Conservation (phyloP, 495 filamentous ascomycete genomes). For the Lichina pygmaea region DNA sequence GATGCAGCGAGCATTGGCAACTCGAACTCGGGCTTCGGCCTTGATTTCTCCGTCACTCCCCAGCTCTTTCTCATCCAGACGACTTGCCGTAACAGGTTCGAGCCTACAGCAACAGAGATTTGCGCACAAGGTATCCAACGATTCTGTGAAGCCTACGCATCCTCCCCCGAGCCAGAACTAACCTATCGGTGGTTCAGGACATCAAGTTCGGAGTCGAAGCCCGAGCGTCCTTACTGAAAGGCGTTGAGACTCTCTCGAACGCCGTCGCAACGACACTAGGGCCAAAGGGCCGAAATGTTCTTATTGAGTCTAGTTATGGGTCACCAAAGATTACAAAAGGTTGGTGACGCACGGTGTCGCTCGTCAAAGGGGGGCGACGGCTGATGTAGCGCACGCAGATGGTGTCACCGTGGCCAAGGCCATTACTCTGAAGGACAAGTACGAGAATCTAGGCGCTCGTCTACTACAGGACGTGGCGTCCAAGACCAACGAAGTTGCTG, state of each 20-base stretch:
- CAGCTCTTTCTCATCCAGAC: slow-evolving; percentile 12
- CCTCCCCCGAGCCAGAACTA: slow-evolving; percentile 1
- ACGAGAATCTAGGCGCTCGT: slow-evolving; percentile 94
- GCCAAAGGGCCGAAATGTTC: slow-evolving; percentile 90
- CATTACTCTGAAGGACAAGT: slow-evolving; percentile 89
- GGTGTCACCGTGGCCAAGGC: slow-evolving; percentile 88
- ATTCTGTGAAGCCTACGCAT: not conserved
- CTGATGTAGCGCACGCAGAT: slow-evolving; percentile 22
- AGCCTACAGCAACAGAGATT: slow-evolving; percentile 68
- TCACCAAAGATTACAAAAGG: slow-evolving; percentile 99
- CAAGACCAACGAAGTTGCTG: slow-evolving; percentile 96
- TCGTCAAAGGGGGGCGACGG: slow-evolving; percentile 38
- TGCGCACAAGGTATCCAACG: slow-evolving; percentile 56
- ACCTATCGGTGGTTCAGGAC: slow-evolving; percentile 28
- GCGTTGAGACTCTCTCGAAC: slow-evolving; percentile 90
- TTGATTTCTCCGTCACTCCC: slow-evolving; percentile 31
- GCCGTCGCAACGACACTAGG: slow-evolving; percentile 91
- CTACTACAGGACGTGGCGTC: slow-evolving; percentile 93
- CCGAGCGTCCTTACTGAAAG: slow-evolving; percentile 63
- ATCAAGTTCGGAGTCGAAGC: slow-evolving; percentile 95
- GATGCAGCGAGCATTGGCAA: slow-evolving; percentile 52
- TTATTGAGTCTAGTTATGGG: slow-evolving; percentile 94
- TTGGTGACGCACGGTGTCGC: slow-evolving; percentile 15
- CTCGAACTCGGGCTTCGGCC: slow-evolving; percentile 37
- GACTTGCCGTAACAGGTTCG: slow-evolving; percentile 17